Conservation (phyloP, 352 stramenopile genomes). For the Phytophthora sansomeana region DNA sequence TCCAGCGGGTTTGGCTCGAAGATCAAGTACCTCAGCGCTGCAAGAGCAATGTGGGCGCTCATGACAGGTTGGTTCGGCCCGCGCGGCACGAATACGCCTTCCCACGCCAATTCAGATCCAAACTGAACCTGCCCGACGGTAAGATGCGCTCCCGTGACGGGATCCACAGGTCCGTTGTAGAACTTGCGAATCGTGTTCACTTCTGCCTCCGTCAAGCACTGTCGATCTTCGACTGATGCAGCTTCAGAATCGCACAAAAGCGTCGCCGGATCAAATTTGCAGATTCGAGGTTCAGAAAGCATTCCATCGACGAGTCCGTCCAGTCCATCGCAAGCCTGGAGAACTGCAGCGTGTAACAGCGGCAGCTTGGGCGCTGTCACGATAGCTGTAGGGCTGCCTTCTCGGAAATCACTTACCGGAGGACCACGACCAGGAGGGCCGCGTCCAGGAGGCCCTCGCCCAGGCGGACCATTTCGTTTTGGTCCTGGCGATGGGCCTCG, state of each 20-base stretch:
- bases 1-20: constrained; percentile 38
- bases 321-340: constrained; percentile 38
- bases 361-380: constrained; percentile 29
- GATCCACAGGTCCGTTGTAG: constrained; percentile 46
- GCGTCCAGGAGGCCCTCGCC: neutral
- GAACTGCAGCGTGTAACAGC: constrained; percentile 41
- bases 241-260: constrained; percentile 24
- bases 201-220: constrained; percentile 41
- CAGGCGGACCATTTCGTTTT: constrained; percentile 1
- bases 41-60: constrained; percentile 40
- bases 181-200: constrained; percentile 44
- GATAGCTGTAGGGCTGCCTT: constrained; percentile 15
- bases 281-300: constrained; percentile 43
- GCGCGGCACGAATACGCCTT: constrained; percentile 39
- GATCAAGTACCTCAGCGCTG: constrained; percentile 44
- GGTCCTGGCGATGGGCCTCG: constrained; percentile 17
- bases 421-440: constrained; percentile 4
- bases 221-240: constrained; percentile 6
- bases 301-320: constrained; percentile 42
- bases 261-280: constrained; percentile 29
- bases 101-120: constrained; percentile 45
- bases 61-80: constrained; percentile 25
- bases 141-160: constrained; percentile 28
- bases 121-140: constrained; percentile 47
- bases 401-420: constrained; percentile 4